phyloP scores from a whole-genome alignment of 768 basidiomycete species.

The Fomitopsis pulvina region DNA sequence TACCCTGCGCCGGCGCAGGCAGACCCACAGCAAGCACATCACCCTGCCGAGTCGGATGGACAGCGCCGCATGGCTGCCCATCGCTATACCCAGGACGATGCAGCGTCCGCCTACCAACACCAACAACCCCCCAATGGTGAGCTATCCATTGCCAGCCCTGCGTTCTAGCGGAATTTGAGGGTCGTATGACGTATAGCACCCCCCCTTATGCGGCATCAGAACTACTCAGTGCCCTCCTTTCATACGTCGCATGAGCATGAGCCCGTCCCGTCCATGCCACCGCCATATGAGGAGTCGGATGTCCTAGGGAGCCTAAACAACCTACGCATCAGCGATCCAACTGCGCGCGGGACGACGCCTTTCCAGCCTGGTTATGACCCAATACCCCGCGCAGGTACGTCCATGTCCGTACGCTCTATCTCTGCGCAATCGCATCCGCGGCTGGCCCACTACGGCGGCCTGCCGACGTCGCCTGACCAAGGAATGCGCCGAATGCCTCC shows the following conservation, averaged over 20 bases:
- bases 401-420: conserved; percentile 42
- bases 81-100: conserved; percentile 1
- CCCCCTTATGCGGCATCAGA: conserved; percentile 35
- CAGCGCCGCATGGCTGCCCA: conserved; percentile 7
- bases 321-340: conserved; percentile 44
- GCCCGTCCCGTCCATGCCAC: conserved; percentile 20
- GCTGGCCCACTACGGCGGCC: conserved; percentile 9
- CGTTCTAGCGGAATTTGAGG: background rate
- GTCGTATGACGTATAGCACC: conserved; percentile 1
- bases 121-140: conserved; percentile 7
- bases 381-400: conserved; percentile 48
- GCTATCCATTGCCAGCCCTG: background rate
- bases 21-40: conserved; percentile 9
- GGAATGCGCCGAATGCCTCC: conserved; percentile 14
- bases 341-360: conserved; percentile 19
- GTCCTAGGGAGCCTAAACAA: conserved; percentile 46
- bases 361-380: conserved; percentile 30
- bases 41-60: conserved; percentile 10
- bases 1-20: conserved; percentile 6
- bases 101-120: background rate
- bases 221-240: conserved; percentile 42
- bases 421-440: conserved; percentile 15
- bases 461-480: conserved; percentile 15
- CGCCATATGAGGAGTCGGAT: conserved; percentile 38
- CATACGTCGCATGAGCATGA: conserved; percentile 28